Conservation (phyloP, 441 rosid genomes). For the Aquilaria agallochum region DNA sequence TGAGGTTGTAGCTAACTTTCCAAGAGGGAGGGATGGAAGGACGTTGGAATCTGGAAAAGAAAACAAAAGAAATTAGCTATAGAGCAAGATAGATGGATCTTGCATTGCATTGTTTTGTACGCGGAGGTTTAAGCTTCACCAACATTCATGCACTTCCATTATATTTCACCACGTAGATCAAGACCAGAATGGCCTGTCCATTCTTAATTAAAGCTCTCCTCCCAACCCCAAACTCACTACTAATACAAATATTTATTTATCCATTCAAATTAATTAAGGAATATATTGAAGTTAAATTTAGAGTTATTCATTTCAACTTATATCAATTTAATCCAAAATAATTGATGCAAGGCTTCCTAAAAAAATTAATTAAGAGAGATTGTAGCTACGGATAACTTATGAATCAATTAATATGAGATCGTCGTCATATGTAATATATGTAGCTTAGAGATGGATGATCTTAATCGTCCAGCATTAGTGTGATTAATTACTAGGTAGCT, state of each 20-base stretch:
- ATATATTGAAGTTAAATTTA: not conserved
- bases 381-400: too few species aligned
- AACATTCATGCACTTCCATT: conserved; percentile 27
- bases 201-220: too few species aligned
- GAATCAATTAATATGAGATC: too few species aligned
- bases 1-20: too few species aligned
- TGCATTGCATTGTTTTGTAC: not conserved
- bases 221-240: not conserved
- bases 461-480: conserved; percentile 17
- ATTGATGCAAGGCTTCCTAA: not conserved
- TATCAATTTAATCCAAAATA: not conserved
- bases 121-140: conserved; percentile 12
- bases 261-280: conserved; percentile 6
- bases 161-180: conserved; percentile 6
- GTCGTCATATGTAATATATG: not conserved
- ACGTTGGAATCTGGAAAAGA: not conserved
- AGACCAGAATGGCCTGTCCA: not conserved
- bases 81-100: conserved; percentile 1
- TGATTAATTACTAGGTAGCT: too few species aligned
- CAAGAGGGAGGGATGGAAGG: not conserved
- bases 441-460: conserved; percentile 7
- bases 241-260: not conserved
- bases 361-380: too few species aligned
- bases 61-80: not conserved
- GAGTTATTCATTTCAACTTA: not conserved